A percentile compares a stretch with the other conserved stretches of the same genome.
These are phyloP conservation scores for Cyberlindnera subsufficiens DNA, from an alignment of 805 yeast species.

Conservation along the genomic window DNA sequence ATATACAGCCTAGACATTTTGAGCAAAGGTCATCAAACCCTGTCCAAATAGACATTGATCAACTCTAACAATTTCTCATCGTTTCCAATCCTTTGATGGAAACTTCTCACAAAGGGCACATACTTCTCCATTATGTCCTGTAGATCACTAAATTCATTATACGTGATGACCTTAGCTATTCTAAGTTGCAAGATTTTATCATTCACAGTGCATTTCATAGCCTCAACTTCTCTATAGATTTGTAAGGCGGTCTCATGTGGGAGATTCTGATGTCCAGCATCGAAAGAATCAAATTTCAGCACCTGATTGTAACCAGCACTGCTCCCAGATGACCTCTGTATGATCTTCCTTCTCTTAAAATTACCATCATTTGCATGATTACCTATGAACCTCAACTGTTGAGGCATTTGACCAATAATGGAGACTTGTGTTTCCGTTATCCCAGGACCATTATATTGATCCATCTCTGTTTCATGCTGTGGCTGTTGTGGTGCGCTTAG, in stretches of 20 bases:
- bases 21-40: conserved; percentile 1
- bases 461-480: too few relatives aligned
- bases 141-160: conserved; percentile 14
- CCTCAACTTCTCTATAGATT: conserved; percentile 18
- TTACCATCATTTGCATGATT: background rate
- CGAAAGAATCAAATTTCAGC: background rate
- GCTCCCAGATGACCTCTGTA: background rate
- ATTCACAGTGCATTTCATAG: conserved; percentile 16
- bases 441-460: too few relatives aligned
- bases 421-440: too few relatives aligned
- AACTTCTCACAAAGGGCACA: conserved; percentile 16
- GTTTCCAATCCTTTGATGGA: conserved; percentile 17
- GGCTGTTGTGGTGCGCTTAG: too few relatives aligned
- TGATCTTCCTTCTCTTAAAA: too few relatives aligned
- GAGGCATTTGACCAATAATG: too few relatives aligned
- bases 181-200: conserved; percentile 18
- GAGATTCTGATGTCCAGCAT: background rate
- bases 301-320: background rate
- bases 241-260: conserved; percentile 14
- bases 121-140: conserved; percentile 15
- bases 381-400: too few relatives aligned
- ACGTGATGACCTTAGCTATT: conserved; percentile 10
- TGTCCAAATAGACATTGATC: conserved; percentile 17
- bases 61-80: conserved; percentile 17
- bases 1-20: too few relatives aligned